phyloP scores from a whole-genome alignment of 768 basidiomycete genomes.

The Fomitopsis pulvina region DNA sequence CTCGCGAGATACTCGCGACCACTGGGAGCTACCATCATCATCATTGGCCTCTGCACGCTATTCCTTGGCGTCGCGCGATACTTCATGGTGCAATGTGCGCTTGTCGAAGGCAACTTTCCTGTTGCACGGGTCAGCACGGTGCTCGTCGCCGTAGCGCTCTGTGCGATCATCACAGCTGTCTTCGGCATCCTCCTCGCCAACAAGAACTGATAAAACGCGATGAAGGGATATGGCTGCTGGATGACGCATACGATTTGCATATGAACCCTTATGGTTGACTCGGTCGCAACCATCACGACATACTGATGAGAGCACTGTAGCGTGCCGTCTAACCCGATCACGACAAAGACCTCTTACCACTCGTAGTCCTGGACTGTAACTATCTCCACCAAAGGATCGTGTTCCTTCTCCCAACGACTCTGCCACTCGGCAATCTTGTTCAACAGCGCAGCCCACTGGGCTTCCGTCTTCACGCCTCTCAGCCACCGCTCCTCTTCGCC shows the following conservation, averaged over 20 bases:
- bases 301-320: too few species aligned
- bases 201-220: neutral
- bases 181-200: constrained; percentile 30
- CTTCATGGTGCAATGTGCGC: constrained; percentile 32
- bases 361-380: neutral
- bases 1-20: constrained; percentile 32
- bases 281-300: too few species aligned
- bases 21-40: constrained; percentile 35
- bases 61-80: constrained; percentile 28
- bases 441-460: constrained; percentile 46
- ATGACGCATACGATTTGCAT: too few species aligned
- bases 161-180: constrained; percentile 25
- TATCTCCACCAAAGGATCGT: constrained; percentile 7
- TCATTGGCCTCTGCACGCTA: constrained; percentile 30
- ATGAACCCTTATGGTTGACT: too few species aligned
- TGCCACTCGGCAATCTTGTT: constrained; percentile 41
- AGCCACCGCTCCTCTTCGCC: constrained; percentile 38
- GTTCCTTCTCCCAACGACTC: constrained; percentile 41
- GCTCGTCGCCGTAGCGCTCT: constrained; percentile 25
- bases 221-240: too few species aligned
- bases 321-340: too few species aligned
- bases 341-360: too few species aligned
- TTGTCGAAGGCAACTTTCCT: constrained; percentile 34
- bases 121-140: constrained; percentile 31
- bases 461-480: constrained; percentile 42